Evolutionary conservation across 2,329 filamentous ascomycete genomes (phyloP), one percentile per base, ranked within the genome.

Genomic region (Sodiomyces alkalinus): DNA sequence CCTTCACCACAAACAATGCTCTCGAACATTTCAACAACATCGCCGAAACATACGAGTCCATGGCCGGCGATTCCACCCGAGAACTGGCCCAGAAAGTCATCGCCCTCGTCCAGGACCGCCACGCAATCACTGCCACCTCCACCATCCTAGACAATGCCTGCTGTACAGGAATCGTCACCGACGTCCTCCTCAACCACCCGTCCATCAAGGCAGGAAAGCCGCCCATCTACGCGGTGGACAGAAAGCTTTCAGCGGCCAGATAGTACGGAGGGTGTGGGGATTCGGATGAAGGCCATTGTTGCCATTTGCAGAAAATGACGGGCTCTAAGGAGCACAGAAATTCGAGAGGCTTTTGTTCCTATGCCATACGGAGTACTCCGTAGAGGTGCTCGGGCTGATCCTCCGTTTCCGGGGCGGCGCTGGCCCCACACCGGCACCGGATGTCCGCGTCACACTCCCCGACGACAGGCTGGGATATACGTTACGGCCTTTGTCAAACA

Each of bases 31-130:
- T 36, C 20, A 28, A 37, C 11, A 29, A 22, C n/a, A 23, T 17
- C 20, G 39, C 41, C 16, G 21, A 23, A 1, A 22, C 19, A 6
- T 44, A 43, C 23, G 41, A 43, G 27, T 17, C 19, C 2, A 16
- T 19, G 15, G 38, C 38, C 2, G 39, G 38, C 14, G 38, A 39
- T 5, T 29, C 28, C 27, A 41, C 39, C 6, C 30, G 38, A 7
- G 35, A 40, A 13, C 26, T 44, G 1, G 35, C 36, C 6, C 22
- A 30, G n/a, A 11, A 29, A 7, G n/a, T 37, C 13, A 20, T 43
- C 7, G 28, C 35, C 16, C 19, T 29, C 3, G 20, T 35, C 45
- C 38, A 77, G 73, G 1, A 70, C 73, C 3, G 75, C 53, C 41
- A 69, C 76, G 27, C 57, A 56, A n/a, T 36, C 6, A 13, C 26